A percentile compares a stretch with the other conserved stretches of the same genome.
These are phyloP conservation scores for Sclerotinia minor DNA, from an alignment of 2,329 filamentous ascomycete species.

Conservation along the genomic window DNA sequence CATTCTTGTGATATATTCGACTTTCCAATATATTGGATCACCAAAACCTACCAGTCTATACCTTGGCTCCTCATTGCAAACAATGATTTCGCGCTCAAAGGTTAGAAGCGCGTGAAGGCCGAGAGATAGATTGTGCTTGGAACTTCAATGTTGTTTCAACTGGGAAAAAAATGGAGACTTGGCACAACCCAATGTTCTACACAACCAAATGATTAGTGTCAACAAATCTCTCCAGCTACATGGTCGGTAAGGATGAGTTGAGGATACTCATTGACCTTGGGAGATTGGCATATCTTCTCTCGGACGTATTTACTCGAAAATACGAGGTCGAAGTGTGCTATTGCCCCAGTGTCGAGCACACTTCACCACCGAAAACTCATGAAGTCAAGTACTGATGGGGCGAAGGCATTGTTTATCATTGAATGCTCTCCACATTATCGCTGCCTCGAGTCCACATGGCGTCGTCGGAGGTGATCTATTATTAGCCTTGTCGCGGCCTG, in stretches of 20 bases:
- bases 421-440: neutral
- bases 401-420: neutral
- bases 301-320: neutral
- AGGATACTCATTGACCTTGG: constrained; percentile 5
- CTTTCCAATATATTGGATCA: too few relatives aligned
- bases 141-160: constrained; percentile 7
- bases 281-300: neutral
- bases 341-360: neutral
- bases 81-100: neutral
- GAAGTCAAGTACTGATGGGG: neutral
- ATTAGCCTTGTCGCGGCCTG: neutral
- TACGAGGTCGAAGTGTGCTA: neutral
- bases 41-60: neutral
- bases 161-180: neutral
- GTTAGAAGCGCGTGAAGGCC: neutral
- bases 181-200: neutral
- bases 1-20: neutral
- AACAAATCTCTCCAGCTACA: neutral
- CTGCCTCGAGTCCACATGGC: neutral
- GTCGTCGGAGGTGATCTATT: neutral
- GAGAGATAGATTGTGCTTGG: constrained; percentile 8
- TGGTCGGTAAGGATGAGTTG: neutral
- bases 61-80: neutral
- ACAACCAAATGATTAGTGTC: neutral
- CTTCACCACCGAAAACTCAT: neutral